Evolutionary conservation across 2,329 filamentous ascomycete genomes (phyloP).

Genomic region (Alternaria solani): DNA sequence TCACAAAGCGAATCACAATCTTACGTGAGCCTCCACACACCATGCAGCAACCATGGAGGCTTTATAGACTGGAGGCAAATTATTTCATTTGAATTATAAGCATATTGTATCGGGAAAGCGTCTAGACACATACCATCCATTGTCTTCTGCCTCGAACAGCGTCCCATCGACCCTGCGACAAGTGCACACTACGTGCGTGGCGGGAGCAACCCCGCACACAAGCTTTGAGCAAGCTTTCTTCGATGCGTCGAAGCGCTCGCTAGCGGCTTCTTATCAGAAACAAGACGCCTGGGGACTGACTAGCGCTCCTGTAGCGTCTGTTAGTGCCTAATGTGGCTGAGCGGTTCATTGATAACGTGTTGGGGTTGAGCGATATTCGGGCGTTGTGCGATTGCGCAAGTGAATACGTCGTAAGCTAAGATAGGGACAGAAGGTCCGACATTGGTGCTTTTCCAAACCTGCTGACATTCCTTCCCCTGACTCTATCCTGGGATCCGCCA

Average conservation of each 20-base stretch:
- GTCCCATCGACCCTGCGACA: background rate
- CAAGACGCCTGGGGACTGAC: background rate
- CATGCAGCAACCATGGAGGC: background rate
- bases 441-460: background rate
- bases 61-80: background rate
- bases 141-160: background rate
- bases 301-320: background rate
- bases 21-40: background rate
- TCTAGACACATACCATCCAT: background rate
- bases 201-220: background rate
- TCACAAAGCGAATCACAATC: background rate
- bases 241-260: background rate
- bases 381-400: background rate
- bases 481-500: background rate
- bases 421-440: background rate
- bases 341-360: slow-evolving; percentile 1
- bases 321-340: background rate
- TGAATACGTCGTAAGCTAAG: background rate
- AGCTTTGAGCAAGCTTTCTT: slow-evolving; percentile 1
- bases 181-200: background rate
- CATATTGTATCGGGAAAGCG: background rate
- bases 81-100: background rate
- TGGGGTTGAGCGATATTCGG: slow-evolving; percentile 2
- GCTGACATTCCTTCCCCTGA: background rate
- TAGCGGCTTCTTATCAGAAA: slow-evolving; percentile 3